Evolutionary conservation across 1,284 basidiomycete species (phyloP).

Genomic region (Fomitopsis betulina): DNA sequence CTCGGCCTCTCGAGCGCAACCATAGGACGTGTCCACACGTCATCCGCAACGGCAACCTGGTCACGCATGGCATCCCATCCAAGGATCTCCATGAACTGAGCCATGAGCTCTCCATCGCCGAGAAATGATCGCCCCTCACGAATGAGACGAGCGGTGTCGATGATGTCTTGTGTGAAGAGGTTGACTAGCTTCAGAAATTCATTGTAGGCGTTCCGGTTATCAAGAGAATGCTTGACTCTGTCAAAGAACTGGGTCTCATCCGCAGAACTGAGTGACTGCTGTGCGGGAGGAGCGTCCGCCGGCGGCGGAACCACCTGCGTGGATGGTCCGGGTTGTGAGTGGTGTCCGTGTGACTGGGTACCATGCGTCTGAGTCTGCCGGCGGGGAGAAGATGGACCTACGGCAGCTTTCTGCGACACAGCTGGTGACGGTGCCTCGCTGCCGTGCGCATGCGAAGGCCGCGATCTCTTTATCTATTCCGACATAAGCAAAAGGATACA

Average conservation of each 20-base stretch:
- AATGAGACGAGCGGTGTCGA: conserved; percentile 82
- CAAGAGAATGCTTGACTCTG: conserved; percentile 84
- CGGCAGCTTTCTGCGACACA: conserved; percentile 20
- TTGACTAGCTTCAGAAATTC: conserved; percentile 97
- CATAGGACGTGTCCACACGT: conserved; percentile 31
- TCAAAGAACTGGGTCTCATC: conserved; percentile 93
- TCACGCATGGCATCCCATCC: conserved; percentile 80
- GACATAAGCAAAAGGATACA: not conserved
- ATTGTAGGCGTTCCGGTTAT: conserved; percentile 88
- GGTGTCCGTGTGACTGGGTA: conserved; percentile 15
- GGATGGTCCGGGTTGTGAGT: conserved; percentile 26
- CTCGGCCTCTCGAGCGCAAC: conserved; percentile 42
- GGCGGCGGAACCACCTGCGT: conserved; percentile 19
- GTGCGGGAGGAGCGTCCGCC: conserved; percentile 26
- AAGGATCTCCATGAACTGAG: conserved; percentile 86
- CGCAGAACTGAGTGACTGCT: conserved; percentile 35
- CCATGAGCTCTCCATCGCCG: conserved; percentile 75
- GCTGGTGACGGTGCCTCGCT: conserved; percentile 24
- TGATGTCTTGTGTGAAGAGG: conserved; percentile 91
- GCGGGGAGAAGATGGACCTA: conserved; percentile 19
- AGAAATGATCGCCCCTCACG: conserved; percentile 62
- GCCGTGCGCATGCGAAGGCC: conserved; percentile 19
- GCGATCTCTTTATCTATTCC: conserved; percentile 18
- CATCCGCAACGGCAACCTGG: conserved; percentile 44
- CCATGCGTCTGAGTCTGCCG: conserved; percentile 16